Evolutionary conservation across 2,329 filamentous ascomycete genomes (phyloP).

Genomic region (Zymoseptoria pseudotritici): DNA sequence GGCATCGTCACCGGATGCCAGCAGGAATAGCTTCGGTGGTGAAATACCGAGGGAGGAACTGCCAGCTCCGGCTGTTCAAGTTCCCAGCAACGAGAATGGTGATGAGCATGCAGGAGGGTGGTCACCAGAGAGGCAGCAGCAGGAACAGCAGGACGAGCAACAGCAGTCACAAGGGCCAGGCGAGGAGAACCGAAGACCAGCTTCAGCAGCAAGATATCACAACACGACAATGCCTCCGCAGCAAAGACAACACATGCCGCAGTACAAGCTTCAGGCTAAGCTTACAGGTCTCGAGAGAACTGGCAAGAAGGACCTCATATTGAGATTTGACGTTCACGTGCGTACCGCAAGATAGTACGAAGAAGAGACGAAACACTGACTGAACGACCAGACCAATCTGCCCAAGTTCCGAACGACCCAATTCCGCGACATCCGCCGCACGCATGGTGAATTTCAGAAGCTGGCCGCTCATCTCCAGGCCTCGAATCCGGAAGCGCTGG

Average conservation of each 20-base stretch:
- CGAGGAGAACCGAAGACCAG: conserved; percentile 25
- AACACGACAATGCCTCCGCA: conserved; percentile 29
- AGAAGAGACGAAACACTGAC: conserved; percentile 13
- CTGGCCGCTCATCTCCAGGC: conserved; percentile 94
- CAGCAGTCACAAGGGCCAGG: conserved; percentile 13
- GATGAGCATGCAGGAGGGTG: conserved; percentile 14
- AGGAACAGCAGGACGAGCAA: conserved; percentile 32
- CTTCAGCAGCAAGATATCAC: conserved; percentile 25
- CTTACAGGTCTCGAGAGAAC: conserved; percentile 88
- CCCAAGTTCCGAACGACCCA: conserved; percentile 96
- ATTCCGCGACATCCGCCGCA: conserved; percentile 91
- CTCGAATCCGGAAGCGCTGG: conserved; percentile 91
- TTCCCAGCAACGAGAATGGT: conserved; percentile 2
- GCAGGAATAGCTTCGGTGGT: conserved; percentile 41
- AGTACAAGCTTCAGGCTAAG: conserved; percentile 76
- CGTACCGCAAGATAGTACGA: conserved; percentile 27
- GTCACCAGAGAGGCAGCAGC: conserved; percentile 28
- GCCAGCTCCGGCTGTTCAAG: conserved; percentile 22
- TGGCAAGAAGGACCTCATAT: conserved; percentile 88
- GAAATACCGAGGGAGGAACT: conserved; percentile 21
- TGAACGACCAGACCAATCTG: conserved; percentile 75
- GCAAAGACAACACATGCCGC: conserved; percentile 27
- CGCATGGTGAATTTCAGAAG: conserved; percentile 93
- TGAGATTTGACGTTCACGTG: conserved; percentile 96
- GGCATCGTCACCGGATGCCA: conserved; percentile 52